Conservation (phyloP, 768 basidiomycete genomes). For the Grammothele lineata region DNA sequence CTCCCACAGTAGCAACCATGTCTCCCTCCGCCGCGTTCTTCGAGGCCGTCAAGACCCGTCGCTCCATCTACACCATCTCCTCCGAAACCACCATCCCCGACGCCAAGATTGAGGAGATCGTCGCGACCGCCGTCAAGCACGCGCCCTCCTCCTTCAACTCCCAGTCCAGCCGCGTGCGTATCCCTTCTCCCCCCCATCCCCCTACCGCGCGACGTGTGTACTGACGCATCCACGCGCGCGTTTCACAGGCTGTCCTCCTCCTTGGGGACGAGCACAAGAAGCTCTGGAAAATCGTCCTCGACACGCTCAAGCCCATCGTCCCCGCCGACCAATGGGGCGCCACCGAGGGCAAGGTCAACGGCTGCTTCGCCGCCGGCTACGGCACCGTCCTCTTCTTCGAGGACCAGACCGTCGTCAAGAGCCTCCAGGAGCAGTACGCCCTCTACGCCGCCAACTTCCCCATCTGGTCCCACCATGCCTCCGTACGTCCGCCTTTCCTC, state of each 20-base stretch:
- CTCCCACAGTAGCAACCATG: slow-evolving; percentile 1
- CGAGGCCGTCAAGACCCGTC: slow-evolving; percentile 18
- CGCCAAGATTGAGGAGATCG: slow-evolving; percentile 18
- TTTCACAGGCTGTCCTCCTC: slow-evolving; percentile 16
- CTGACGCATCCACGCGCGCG: too few relatives aligned
- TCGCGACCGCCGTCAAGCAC: slow-evolving; percentile 16
- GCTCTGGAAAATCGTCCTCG: slow-evolving; percentile 19
- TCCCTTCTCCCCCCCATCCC: too few relatives aligned
- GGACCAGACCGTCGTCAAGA: slow-evolving; percentile 15
- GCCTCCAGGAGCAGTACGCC: slow-evolving; percentile 15
- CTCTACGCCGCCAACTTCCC: slow-evolving; percentile 21
- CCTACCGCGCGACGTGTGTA: too few relatives aligned
- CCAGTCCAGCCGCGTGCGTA: slow-evolving; percentile 17
- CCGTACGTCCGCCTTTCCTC: slow-evolving; percentile 3
- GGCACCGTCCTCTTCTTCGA: slow-evolving; percentile 23
- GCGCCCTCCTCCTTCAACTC: slow-evolving; percentile 21
- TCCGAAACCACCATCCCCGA: slow-evolving; percentile 18
- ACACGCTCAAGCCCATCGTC: slow-evolving; percentile 16
- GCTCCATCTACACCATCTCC: slow-evolving; percentile 18
- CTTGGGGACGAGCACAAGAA: slow-evolving; percentile 21
- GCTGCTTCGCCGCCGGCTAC: slow-evolving; percentile 17
- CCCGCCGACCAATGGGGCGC: slow-evolving; percentile 16
- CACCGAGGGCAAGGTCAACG: slow-evolving; percentile 14
- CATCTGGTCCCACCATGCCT: slow-evolving; percentile 15
- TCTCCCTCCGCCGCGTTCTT: slow-evolving; percentile 16